Base-by-base conservation (phyloP, 768 basidiomycete species). In the Scleroderma bovista region DNA sequence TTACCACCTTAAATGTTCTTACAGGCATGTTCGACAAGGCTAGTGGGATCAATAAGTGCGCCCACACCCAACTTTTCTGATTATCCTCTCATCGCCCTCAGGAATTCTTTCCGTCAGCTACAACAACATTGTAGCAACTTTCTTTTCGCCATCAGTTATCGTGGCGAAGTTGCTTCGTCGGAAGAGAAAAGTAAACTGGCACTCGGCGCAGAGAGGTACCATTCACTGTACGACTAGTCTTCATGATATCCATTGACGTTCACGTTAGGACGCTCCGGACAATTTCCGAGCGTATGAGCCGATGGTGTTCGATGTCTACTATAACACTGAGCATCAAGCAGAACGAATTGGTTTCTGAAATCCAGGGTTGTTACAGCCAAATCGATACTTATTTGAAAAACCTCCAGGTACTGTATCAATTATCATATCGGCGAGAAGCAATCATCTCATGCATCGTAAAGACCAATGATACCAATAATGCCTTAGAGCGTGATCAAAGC, bases 11-110 rank as follows among this genome's bases (percentile, higher is more conserved):
- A 13, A 71, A 69, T 38, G 65, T 58, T 29, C 75, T 83, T 37
- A 61, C 80, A 19, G 48, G 71, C 44, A 64, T 77, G 26, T 74
- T 78, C 57, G 70, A 73, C 37, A 74, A 75, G 55, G 75, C 80
- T 10, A 53, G n/a, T n/a, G n/a, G 65, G 2, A 64, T 67, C 2
- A 83, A 83, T 60, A 72, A 69, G 80, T 78, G 56, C 19, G 61
- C 17, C 12, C 11, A 6, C 15, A n/a, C 20, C 32, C 7, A 45
- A 23, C 31, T 8, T 20, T 29, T 10, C 3, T 24, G 6, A 16
- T 43, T 32, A 6, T 23, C 22, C 45, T 23, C 22, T 51, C 19
- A 47, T 51, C 32, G 16, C 19, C n/a, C 7, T 16, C 46, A 79
- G 79, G 54, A 55, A 69, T 45, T 71, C 73, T 32, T 69, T 76